Conservation (phyloP, 2,329 filamentous ascomycete genomes). For the Verticillium isaacii region DNA sequence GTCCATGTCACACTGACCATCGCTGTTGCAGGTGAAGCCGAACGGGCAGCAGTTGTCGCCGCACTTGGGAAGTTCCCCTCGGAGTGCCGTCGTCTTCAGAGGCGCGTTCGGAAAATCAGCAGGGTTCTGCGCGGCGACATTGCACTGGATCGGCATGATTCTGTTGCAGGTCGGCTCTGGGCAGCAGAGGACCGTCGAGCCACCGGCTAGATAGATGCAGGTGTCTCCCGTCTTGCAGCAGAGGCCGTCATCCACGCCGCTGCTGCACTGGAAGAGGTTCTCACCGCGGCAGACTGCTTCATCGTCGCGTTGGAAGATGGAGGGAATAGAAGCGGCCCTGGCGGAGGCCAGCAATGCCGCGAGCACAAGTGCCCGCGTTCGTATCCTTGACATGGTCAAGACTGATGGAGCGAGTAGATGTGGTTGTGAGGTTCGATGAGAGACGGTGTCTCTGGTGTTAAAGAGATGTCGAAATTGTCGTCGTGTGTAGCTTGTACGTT, state of each 20-base stretch:
- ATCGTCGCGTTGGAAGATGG: conserved; percentile 37
- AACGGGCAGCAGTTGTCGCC: conserved; percentile 64
- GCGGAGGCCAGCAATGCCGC: conserved; percentile 30
- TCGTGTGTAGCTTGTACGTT: neutral
- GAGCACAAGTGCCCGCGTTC: conserved; percentile 31
- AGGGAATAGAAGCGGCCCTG: conserved; percentile 31
- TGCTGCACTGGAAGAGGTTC: conserved; percentile 46
- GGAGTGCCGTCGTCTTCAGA: conserved; percentile 63
- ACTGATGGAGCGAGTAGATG: neutral
- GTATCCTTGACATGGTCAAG: conserved; percentile 20
- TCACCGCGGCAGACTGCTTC: conserved; percentile 42
- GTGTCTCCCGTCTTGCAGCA: conserved; percentile 54
- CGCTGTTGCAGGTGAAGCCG: conserved; percentile 59
- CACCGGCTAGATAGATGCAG: conserved; percentile 59
- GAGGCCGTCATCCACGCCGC: conserved; percentile 56
- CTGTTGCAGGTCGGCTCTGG: conserved; percentile 55
- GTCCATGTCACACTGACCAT: conserved; percentile 44
- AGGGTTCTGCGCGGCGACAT: conserved; percentile 57
- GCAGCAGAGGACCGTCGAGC: conserved; percentile 68
- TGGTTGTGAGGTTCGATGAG: neutral
- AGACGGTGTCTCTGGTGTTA: neutral
- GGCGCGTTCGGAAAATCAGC: conserved; percentile 49
- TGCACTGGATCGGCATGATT: conserved; percentile 62
- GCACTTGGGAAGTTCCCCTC: conserved; percentile 51
- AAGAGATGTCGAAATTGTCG: neutral